phyloP scores from a whole-genome alignment of 495 filamentous ascomycete genomes.

The Daldinia childiae region DNA sequence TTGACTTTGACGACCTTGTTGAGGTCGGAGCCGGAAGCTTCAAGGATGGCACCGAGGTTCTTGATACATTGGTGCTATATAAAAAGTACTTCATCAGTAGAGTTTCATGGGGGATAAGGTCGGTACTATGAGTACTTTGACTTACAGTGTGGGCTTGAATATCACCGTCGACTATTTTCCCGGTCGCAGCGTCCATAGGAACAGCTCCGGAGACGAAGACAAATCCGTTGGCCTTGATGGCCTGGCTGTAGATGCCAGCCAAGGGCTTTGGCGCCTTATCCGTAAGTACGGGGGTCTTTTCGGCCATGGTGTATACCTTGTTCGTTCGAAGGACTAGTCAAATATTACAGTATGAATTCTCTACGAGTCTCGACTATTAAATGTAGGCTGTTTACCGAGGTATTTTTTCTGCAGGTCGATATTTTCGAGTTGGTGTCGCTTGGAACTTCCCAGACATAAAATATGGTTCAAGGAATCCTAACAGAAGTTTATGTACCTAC shows the following conservation, averaged over 20 bases:
- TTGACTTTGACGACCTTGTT: constrained; percentile 75
- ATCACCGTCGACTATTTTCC: constrained; percentile 69
- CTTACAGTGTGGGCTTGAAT: constrained; percentile 63
- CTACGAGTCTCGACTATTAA: too few relatives aligned
- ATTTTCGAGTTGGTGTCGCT: not conserved
- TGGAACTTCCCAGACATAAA: not conserved
- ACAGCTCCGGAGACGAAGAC: constrained; percentile 84
- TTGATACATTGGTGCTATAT: constrained; percentile 58
- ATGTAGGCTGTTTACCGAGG: not conserved
- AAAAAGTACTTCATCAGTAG: constrained; percentile 47
- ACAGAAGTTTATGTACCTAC: not conserved
- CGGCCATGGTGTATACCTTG: constrained; percentile 28
- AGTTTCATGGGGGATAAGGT: constrained; percentile 30
- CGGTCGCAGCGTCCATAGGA: constrained; percentile 68
- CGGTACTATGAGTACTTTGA: not conserved
- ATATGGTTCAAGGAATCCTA: not conserved
- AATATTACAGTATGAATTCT: too few relatives aligned
- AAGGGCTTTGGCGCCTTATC: constrained; percentile 59
- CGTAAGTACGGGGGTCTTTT: constrained; percentile 52
- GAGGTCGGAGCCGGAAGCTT: constrained; percentile 68
- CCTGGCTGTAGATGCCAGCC: constrained; percentile 70
- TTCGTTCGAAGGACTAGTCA: constrained; percentile 1
- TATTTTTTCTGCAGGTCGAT: not conserved
- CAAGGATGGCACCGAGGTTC: constrained; percentile 72
- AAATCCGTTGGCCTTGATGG: constrained; percentile 71